phyloP scores from a whole-genome alignment of 2,329 filamentous ascomycete genomes.

The Sporothrix inflata region DNA sequence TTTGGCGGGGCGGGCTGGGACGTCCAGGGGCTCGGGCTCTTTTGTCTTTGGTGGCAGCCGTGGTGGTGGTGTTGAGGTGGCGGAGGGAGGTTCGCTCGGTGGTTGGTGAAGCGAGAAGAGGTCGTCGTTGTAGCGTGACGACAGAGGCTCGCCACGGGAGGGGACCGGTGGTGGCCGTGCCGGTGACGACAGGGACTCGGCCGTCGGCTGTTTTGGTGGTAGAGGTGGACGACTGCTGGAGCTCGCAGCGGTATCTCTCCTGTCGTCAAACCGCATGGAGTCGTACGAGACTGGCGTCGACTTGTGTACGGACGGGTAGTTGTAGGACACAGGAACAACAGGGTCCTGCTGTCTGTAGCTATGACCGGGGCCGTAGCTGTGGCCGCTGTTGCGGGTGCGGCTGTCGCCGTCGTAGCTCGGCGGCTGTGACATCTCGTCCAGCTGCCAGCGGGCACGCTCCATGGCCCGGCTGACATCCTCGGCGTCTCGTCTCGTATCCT shows the following conservation, averaged over 20 bases:
- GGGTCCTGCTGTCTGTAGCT: neutral
- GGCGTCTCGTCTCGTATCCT: conserved; percentile 35
- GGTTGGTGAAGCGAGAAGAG: conserved; percentile 22
- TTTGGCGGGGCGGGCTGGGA: conserved; percentile 41
- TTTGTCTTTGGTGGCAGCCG: conserved; percentile 34
- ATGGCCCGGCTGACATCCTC: conserved; percentile 47
- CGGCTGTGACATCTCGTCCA: conserved; percentile 42
- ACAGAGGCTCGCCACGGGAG: conserved; percentile 5
- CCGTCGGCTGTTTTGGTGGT: conserved; percentile 44
- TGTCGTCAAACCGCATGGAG: conserved; percentile 40
- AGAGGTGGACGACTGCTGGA: conserved; percentile 37
- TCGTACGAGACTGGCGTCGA: conserved; percentile 54
- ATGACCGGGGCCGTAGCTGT: neutral
- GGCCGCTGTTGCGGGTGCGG: neutral
- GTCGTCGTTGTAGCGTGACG: conserved; percentile 17
- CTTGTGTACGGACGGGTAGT: conserved; percentile 61
- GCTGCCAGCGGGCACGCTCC: conserved; percentile 53
- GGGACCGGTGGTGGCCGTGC: conserved; percentile 15
- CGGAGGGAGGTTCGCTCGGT: conserved; percentile 1
- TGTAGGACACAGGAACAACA: conserved; percentile 44
- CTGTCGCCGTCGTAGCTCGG: conserved; percentile 38
- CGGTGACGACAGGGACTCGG: neutral
- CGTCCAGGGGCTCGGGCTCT: conserved; percentile 18
- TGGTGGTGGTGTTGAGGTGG: conserved; percentile 25
- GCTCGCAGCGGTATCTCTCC: conserved; percentile 34